These are phyloP conservation scores for Podaxis pistillaris DNA, from an alignment of 768 basidiomycete species.

Conservation along the genomic window DNA sequence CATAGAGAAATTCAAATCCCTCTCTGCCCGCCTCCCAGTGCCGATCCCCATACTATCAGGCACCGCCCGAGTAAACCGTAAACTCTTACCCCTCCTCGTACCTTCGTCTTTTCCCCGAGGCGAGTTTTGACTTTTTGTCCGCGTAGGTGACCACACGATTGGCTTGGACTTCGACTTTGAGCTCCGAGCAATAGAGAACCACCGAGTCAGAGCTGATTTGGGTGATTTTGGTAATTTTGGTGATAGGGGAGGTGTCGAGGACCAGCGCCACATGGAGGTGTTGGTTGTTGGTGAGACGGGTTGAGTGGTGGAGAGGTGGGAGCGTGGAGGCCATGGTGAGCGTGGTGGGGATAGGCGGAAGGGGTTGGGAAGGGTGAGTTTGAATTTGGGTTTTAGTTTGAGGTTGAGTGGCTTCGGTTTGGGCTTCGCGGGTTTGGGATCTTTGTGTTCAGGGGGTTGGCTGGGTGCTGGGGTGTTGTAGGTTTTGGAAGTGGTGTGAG, in stretches of 20 bases:
- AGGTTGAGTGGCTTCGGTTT: background rate
- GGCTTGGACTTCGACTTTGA: background rate
- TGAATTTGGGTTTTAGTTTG: slow-evolving; percentile 1
- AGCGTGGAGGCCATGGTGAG: background rate
- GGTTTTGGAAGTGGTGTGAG: background rate
- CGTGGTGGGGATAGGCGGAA: background rate
- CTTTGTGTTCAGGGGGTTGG: background rate
- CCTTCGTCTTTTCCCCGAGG: background rate
- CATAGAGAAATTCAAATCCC: background rate
- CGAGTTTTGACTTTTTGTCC: background rate
- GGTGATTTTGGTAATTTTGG: background rate
- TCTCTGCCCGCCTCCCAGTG: background rate
- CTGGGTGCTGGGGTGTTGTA: background rate
- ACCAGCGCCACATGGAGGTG: background rate
- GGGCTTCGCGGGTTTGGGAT: background rate
- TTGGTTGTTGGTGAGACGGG: background rate
- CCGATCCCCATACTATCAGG: background rate
- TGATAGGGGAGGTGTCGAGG: background rate
- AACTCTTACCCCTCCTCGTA: background rate
- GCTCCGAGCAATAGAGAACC: background rate
- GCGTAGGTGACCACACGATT: background rate
- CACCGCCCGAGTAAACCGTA: background rate
- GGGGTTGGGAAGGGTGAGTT: slow-evolving; percentile 8
- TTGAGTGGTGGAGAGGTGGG: no score
- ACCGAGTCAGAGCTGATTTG: background rate